These are phyloP conservation scores for Rhodamnia rubescens DNA, from an alignment of 345 rosid species.

Conservation along the genomic window DNA sequence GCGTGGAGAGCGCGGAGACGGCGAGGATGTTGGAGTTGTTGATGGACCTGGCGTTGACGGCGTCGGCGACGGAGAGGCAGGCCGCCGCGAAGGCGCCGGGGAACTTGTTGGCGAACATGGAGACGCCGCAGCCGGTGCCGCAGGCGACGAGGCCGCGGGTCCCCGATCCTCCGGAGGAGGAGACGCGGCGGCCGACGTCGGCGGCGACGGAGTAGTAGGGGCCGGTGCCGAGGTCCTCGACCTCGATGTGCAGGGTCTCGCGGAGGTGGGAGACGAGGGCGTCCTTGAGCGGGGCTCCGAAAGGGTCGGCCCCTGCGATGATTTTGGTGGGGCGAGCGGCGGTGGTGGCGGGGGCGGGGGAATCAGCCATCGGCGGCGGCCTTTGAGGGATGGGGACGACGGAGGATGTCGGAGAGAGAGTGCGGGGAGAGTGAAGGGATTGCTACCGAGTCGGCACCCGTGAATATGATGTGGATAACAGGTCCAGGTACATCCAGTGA, in stretches of 20 bases:
- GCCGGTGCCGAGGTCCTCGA: conserved; percentile 72
- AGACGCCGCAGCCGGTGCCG: conserved; percentile 75
- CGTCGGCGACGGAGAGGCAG: conserved; percentile 57
- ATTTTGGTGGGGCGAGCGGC: conserved; percentile 21
- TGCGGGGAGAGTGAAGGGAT: background rate
- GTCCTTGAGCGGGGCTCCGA: conserved; percentile 57
- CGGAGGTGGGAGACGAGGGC: conserved; percentile 57
- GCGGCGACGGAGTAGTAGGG: conserved; percentile 76
- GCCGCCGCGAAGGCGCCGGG: conserved; percentile 74
- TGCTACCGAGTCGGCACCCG: background rate
- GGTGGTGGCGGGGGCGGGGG: background rate
- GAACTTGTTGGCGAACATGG: conserved; percentile 86
- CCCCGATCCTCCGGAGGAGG: conserved; percentile 9
- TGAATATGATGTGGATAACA: background rate
- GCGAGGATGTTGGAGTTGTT: conserved; percentile 72
- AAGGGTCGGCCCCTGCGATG: conserved; percentile 62
- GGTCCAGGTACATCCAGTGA: background rate
- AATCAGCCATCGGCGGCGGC: conserved; percentile 3
- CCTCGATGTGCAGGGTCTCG: conserved; percentile 52
- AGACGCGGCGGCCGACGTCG: conserved; percentile 75
- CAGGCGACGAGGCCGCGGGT: conserved; percentile 70
- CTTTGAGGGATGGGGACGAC: background rate
- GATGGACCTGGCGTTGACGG: conserved; percentile 66
- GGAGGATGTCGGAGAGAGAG: background rate
- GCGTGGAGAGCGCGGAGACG: conserved; percentile 51